phyloP scores from a whole-genome alignment of 495 filamentous ascomycete species.

The Lepraria neglecta region DNA sequence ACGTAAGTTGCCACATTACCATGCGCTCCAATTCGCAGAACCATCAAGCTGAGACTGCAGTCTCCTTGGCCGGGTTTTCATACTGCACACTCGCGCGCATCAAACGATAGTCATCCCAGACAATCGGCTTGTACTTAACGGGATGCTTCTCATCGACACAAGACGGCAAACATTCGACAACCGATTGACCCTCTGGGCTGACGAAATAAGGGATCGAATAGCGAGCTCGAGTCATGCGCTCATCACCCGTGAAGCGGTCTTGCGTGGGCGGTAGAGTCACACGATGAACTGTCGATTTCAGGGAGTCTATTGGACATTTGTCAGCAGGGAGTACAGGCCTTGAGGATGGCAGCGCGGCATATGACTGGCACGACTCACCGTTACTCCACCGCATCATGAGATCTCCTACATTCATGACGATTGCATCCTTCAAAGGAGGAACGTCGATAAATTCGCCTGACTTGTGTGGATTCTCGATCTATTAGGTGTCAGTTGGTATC shows the following conservation, averaged over 20 bases:
- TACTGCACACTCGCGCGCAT: slow-evolving; percentile 29
- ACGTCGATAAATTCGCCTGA: slow-evolving; percentile 49
- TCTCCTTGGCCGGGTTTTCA: slow-evolving; percentile 2
- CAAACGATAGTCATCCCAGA: slow-evolving; percentile 42
- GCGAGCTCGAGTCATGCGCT: slow-evolving; percentile 38
- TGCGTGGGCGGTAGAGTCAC: slow-evolving; percentile 36
- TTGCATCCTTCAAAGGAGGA: slow-evolving; percentile 48
- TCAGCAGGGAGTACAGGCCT: background rate
- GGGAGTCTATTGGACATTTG: slow-evolving; percentile 13
- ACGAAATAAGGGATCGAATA: slow-evolving; percentile 59
- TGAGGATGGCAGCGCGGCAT: background rate
- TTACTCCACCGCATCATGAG: slow-evolving; percentile 59
- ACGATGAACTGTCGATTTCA: slow-evolving; percentile 54
- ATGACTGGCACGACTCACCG: slow-evolving; percentile 34
- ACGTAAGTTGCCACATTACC: too few relatives aligned
- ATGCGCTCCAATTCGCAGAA: background rate
- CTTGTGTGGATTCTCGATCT: slow-evolving; percentile 50
- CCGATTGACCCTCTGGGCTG: slow-evolving; percentile 37
- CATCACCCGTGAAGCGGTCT: slow-evolving; percentile 34
- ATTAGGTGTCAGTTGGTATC: background rate
- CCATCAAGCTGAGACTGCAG: slow-evolving; percentile 10
- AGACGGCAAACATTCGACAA: slow-evolving; percentile 44
- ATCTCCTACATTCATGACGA: slow-evolving; percentile 64
- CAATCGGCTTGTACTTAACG: slow-evolving; percentile 51
- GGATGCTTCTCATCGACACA: slow-evolving; percentile 50